Base-by-base conservation (phyloP, 2,329 filamentous ascomycete genomes). In the Nemania sp. region DNA sequence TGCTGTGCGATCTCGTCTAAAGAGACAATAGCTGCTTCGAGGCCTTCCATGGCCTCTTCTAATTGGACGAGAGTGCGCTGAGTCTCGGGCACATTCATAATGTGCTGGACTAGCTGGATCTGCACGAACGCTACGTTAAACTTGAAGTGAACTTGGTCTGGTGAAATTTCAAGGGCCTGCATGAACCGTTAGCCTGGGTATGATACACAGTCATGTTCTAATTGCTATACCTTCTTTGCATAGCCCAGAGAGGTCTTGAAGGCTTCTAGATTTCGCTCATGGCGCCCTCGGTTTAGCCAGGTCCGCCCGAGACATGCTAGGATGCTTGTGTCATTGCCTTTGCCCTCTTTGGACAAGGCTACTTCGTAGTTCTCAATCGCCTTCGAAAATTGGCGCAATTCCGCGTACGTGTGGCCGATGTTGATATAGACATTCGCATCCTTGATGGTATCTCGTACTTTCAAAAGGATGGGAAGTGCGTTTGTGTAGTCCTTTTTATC, bases 111-210 rank as follows among this genome's bases (percentile, higher is more conserved):
- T 49, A 97, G 86, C 70, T 97, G 92, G 59, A 96, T 95, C 69
- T 97, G 94, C 23, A 97, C 90, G 68, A 97, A 99, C 0, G 94
- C 94, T 23, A 99, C 90, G 67, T 99, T 99, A 81, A 99, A 99
- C 70, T 94, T 91, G 72, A 94, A 90, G 72, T 96, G 91, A 24
- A 92, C 80, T 65, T 96, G 90, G 4, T 94, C 89, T 0, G 91
- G 89, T 1, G 89, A 86, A 49, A 89, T 82, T 50, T 85, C 82
- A 15, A 96, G 82, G 22, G 93, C 91, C 82, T 88, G 66, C 56
- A 54, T 20, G 26, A 26, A 51, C 40, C 30, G 64, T 72, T 60
- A 73, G 59, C 39, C 51, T 43, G 9, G 39, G 2, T 44, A 24
- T 23, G 17, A 19, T 44, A 19, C 12, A 39, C 19, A 24, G 9